Base-by-base conservation (phyloP, 768 basidiomycete species). In the Terana coerulea region DNA sequence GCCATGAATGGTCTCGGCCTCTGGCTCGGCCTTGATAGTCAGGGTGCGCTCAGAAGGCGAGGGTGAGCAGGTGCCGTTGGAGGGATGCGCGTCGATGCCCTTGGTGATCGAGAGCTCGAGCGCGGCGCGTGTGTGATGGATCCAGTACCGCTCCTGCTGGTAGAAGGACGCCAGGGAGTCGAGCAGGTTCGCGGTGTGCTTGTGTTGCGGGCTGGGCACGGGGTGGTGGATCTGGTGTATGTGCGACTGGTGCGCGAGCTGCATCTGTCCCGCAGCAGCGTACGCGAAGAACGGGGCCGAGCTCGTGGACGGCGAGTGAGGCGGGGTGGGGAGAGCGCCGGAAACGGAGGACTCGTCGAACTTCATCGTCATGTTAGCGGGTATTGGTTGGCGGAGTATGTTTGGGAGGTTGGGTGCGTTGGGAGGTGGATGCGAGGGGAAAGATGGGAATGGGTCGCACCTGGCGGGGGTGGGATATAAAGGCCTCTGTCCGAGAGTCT, bases 101-200 rank as follows among this genome's bases (percentile, higher is more conserved):
- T 64, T 64, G 15, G 65, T 59, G 41, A 72, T 57, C 37, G 75
- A 73, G 61, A 76, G 70, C 65, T 83, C 80, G 57, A 86, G 76
- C 44, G 73, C 71, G 15, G 78, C 79, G 34, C 83, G 80, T 42
- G 81, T 82, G 50, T 80, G 80, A 55, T 82, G 79, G 5, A 86
- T 77, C 84, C 86, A 88, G 70, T 77, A 79, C 33, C 80, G 80
- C 67, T 87, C 83, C 56, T 80, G 77, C 62, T 84, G 79, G 64
- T 88, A 88, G 59, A 83, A 86, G 5, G 75, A 70, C 35, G 82
- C 74, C 46, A 88, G 79, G 24, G 78, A 76, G 59, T 85, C 80
- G 61, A 87, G 80, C 56, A 83, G 75, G 57, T 74, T 69, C 39
- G 77, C 69, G n/a, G 84, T 80, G 12, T 61, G 54, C 47, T 62